These are phyloP conservation scores for Xanthoconium separans DNA, from an alignment of 1,284 basidiomycete species.

Conservation along the genomic window DNA sequence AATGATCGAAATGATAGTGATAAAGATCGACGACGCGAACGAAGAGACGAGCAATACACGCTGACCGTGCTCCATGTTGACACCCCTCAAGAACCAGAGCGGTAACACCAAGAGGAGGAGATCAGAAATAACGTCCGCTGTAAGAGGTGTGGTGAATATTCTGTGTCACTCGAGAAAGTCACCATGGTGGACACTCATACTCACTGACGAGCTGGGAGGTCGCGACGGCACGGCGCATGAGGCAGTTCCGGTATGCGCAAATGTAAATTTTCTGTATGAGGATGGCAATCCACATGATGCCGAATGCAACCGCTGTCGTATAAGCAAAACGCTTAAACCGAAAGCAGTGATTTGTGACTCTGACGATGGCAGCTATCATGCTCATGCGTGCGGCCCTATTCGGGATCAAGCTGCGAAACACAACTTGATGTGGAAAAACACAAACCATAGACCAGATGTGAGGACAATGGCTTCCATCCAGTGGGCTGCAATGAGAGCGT, in stretches of 20 bases:
- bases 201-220: constrained; percentile 12
- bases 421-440: not conserved
- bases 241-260: not conserved
- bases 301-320: not conserved
- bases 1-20: constrained; percentile 14
- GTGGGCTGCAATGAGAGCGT: not conserved
- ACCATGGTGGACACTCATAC: constrained; percentile 1
- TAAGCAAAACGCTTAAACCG: not conserved
- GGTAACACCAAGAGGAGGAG: constrained; percentile 7
- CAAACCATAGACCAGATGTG: constrained; percentile 1
- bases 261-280: not conserved
- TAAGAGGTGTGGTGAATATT: not conserved
- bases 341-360: not conserved
- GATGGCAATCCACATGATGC: constrained; percentile 1
- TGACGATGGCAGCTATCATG: constrained; percentile 4
- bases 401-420: not conserved
- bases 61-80: not conserved
- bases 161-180: not conserved
- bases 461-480: not conserved
- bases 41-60: constrained; percentile 11
- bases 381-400: constrained; percentile 9
- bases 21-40: constrained; percentile 17
- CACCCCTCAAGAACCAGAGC: constrained; percentile 1
- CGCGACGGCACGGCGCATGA: not conserved
- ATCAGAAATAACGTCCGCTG: constrained; percentile 15